A percentile compares a stretch with the other conserved stretches of the same genome.
phyloP scores from a whole-genome alignment of 208 protist species.

The Angomonas ambiguus region DNA sequence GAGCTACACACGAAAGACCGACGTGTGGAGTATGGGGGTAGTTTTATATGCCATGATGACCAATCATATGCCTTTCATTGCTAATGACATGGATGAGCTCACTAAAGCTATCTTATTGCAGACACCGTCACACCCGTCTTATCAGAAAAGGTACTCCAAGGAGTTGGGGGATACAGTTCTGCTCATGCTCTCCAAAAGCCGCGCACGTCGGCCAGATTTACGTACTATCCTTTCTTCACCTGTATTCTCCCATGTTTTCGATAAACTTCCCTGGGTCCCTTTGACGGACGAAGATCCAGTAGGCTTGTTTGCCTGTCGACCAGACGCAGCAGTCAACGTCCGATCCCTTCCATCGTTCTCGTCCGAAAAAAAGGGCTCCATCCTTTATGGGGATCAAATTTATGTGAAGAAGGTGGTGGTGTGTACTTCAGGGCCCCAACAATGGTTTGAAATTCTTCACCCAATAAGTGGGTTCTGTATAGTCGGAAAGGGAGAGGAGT shows the following conservation, averaged over 20 bases:
- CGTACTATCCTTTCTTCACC: constrained; percentile 36
- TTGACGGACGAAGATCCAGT: constrained; percentile 9
- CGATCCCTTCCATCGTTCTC: constrained; percentile 19
- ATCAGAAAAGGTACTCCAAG: constrained; percentile 23
- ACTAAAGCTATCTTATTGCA: constrained; percentile 16
- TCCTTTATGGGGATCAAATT: constrained; percentile 38
- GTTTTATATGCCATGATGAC: constrained; percentile 63
- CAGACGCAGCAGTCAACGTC: constrained; percentile 21
- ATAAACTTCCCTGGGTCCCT: constrained; percentile 30
- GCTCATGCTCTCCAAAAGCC: constrained; percentile 52
- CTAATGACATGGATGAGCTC: constrained; percentile 21
- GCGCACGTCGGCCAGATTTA: constrained; percentile 35
- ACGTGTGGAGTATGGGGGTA: constrained; percentile 78
- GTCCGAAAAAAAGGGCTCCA: constrained; percentile 13
- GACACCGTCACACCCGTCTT: constrained; percentile 30
- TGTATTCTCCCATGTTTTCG: constrained; percentile 31
- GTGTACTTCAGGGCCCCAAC: neutral
- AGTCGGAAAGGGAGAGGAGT: constrained; percentile 11
- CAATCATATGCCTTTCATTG: constrained; percentile 39
- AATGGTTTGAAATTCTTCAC: constrained; percentile 41
- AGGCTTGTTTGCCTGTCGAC: constrained; percentile 36
- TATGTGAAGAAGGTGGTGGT: constrained; percentile 9
- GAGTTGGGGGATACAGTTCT: constrained; percentile 56
- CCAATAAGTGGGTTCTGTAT: constrained; percentile 42
- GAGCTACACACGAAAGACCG: constrained; percentile 59